A percentile compares a stretch with the other conserved stretches of the same genome.
phyloP scores from a whole-genome alignment of 805 yeast species.

The Starmerella riodocensis region DNA sequence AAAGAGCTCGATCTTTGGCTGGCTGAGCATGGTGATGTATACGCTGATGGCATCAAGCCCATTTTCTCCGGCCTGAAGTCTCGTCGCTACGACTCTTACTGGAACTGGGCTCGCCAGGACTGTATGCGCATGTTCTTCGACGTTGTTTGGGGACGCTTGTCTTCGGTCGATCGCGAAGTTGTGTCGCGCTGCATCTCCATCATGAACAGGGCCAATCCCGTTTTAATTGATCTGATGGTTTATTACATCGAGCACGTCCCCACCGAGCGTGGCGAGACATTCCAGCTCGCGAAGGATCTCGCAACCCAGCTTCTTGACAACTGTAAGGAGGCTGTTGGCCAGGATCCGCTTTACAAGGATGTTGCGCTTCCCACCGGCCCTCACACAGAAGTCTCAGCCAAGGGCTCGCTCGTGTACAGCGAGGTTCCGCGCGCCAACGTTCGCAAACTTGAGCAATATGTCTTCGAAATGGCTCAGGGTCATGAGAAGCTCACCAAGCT shows the following conservation, averaged over 20 bases:
- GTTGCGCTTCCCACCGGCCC: constrained; percentile 93
- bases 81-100: constrained; percentile 89
- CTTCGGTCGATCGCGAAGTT: constrained; percentile 88
- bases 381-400: constrained; percentile 70
- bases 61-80: constrained; percentile 86
- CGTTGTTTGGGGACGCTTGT: constrained; percentile 84
- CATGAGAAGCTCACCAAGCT: constrained; percentile 59
- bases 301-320: constrained; percentile 92
- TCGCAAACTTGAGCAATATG: constrained; percentile 90
- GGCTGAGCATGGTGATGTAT: constrained; percentile 84
- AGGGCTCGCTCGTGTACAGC: constrained; percentile 73
- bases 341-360: constrained; percentile 89
- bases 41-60: constrained; percentile 83
- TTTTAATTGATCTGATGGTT: constrained; percentile 92
- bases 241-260: constrained; percentile 80
- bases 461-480: constrained; percentile 92
- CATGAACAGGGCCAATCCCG: constrained; percentile 93
- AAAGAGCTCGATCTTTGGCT: constrained; percentile 84
- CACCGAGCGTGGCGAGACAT: constrained; percentile 78
- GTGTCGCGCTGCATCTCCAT: constrained; percentile 92
- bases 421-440: constrained; percentile 84
- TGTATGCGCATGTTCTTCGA: constrained; percentile 86
- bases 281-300: constrained; percentile 73
- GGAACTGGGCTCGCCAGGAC: constrained; percentile 99
- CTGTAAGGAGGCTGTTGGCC: constrained; percentile 71